A percentile compares a stretch with the other conserved stretches of the same genome.
phyloP scores from a whole-genome alignment of 306 rosid genomes.

The Calophaca sinica region DNA sequence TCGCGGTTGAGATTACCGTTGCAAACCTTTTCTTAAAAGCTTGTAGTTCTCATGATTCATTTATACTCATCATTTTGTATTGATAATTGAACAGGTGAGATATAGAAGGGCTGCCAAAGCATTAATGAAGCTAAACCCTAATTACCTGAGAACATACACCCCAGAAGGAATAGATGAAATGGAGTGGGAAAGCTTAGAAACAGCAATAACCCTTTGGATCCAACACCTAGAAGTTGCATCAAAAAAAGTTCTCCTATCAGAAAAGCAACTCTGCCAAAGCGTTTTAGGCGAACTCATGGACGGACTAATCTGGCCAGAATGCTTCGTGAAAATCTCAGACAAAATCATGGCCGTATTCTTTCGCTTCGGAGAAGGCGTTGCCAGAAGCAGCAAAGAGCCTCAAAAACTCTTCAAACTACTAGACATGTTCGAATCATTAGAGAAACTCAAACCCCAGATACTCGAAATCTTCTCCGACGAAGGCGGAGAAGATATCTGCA shows the following conservation, averaged over 20 bases:
- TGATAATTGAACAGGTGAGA: constrained; percentile 62
- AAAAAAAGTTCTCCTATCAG: constrained; percentile 68
- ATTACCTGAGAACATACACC: constrained; percentile 69
- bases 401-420: constrained; percentile 83
- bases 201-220: constrained; percentile 80
- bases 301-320: constrained; percentile 78
- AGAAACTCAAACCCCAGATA: constrained; percentile 64
- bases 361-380: constrained; percentile 86
- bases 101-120: constrained; percentile 90
- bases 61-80: constrained; percentile 5
- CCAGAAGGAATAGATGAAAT: constrained; percentile 85
- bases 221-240: constrained; percentile 77
- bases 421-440: constrained; percentile 80
- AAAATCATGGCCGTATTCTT: constrained; percentile 93
- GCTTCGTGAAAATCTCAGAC: constrained; percentile 83
- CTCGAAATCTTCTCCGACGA: constrained; percentile 65
- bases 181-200: constrained; percentile 86
- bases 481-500: constrained; percentile 67
- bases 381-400: constrained; percentile 86
- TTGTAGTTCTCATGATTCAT: not conserved
- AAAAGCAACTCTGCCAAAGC: constrained; percentile 67
- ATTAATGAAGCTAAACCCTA: constrained; percentile 82
- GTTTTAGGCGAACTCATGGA: constrained; percentile 72
- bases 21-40: no score
- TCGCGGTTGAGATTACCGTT: no score